phyloP scores from a whole-genome alignment of 352 stramenopile genomes.

The Pythium sukuiense region DNA sequence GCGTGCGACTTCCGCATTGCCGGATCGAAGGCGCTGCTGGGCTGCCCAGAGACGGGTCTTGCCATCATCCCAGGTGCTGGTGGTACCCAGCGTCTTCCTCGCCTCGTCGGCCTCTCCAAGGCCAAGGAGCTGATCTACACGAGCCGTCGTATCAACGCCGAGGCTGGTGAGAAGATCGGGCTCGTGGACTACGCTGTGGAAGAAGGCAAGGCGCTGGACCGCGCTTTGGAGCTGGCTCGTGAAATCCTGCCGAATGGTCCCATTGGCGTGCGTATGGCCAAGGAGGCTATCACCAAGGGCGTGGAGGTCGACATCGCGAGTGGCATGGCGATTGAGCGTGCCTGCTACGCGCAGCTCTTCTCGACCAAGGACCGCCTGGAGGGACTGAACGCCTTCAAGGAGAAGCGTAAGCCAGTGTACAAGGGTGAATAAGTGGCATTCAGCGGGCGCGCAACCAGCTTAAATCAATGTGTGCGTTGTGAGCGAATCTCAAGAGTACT shows the following conservation, averaged over 20 bases:
- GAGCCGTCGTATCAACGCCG: constrained; percentile 73
- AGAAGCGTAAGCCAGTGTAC: constrained; percentile 92
- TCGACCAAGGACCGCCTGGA: constrained; percentile 93
- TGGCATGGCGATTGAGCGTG: constrained; percentile 91
- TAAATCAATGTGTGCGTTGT: no score
- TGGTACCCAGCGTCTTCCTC: constrained; percentile 91
- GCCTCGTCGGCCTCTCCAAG: constrained; percentile 90
- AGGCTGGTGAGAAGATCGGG: constrained; percentile 78
- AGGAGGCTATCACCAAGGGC: constrained; percentile 88
- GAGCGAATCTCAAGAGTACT: background rate
- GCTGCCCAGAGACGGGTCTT: constrained; percentile 90
- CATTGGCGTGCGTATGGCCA: constrained; percentile 89
- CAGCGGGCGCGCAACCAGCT: no score
- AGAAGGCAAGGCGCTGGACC: constrained; percentile 60
- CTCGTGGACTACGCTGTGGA: constrained; percentile 89
- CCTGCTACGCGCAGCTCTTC: constrained; percentile 91
- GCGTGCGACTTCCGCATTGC: constrained; percentile 92
- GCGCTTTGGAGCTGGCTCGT: constrained; percentile 80
- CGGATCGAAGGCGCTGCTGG: constrained; percentile 82
- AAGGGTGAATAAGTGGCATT: constrained; percentile 70
- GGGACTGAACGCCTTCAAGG: constrained; percentile 90
- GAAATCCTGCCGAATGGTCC: constrained; percentile 92
- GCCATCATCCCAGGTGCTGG: constrained; percentile 93
- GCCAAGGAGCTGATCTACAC: constrained; percentile 96
- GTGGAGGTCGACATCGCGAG: constrained; percentile 79